Evolutionary conservation across 129 eudicot species (phyloP), one percentile per base, ranked within the genome.

Genomic region (Flaveria sonorensis): DNA sequence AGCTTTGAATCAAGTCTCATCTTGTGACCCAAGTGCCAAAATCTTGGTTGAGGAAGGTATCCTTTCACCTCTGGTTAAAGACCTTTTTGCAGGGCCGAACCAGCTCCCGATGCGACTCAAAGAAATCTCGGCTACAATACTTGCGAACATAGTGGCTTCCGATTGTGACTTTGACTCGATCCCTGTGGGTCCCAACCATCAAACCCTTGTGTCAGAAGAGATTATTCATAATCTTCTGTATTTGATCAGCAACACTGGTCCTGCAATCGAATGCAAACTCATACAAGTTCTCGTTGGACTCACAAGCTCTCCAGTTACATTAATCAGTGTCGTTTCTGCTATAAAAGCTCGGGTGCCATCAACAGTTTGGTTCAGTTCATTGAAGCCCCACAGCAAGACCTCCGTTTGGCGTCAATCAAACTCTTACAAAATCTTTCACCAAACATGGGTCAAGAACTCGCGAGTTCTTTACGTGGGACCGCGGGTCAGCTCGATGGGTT

Each of bases 241-340:
- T 68, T 86, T 93, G 40, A 93, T 93, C 56, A 90, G 89, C 86
- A 93, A 93, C 88, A 93, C 98, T 0, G 98, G 98, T 4, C 97
- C 98, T 6, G 75, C 95, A 6, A 93, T 92, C 16, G 98, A 85
- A 66, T 87, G 92, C 83, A 89, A 90, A 72, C 90, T 93, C 23
- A 77, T 93, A 42, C 97, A 93, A 76, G 96, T 90, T 50, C 97
- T 93, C 61, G 96, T 93, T 11, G 97, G 97, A 60, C 97, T 93
- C 72, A 93, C 98, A 1, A 86, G 82, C 81, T 87, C 96, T 18
- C 89, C 87, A 10, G 76, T 83, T 45, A 90, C 98, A 13, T 81
- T 90, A 53, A 61, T 60, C 5, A 78, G 92, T 13, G 96, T 90
- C 2, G 90, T 90, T 77, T 83, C 98, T n/a, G 96, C 98, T 57